A percentile compares a stretch with the other conserved stretches of the same genome.
phyloP scores from a whole-genome alignment of 1,284 basidiomycete genomes.

The Ganoderma lingzhi region DNA sequence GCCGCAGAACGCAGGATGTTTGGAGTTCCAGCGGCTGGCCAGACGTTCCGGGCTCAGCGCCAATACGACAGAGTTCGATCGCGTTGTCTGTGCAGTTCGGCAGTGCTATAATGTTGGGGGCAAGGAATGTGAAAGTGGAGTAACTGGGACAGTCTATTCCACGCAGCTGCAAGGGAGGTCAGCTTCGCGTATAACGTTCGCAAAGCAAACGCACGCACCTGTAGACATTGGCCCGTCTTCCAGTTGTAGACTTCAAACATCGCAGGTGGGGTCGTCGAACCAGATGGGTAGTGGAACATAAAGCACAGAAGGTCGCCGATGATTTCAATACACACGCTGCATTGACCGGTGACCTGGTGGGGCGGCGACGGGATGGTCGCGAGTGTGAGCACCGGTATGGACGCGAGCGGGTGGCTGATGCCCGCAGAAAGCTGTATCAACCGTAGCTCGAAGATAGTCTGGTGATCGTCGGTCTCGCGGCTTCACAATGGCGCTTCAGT shows the following conservation, averaged over 20 bases:
- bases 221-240: constrained; percentile 47
- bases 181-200: neutral
- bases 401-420: constrained; percentile 49
- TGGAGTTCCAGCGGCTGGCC: constrained; percentile 17
- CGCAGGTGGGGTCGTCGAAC: constrained; percentile 22
- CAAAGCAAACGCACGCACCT: constrained; percentile 38
- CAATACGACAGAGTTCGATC: constrained; percentile 34
- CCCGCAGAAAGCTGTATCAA: constrained; percentile 53
- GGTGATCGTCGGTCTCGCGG: constrained; percentile 23
- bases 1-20: constrained; percentile 27
- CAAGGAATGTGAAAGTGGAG: constrained; percentile 50
- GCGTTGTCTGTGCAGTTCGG: constrained; percentile 32
- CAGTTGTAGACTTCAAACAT: constrained; percentile 52
- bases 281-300: constrained; percentile 33
- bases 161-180: constrained; percentile 14
- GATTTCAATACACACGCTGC: constrained; percentile 54
- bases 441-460: constrained; percentile 38
- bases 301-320: constrained; percentile 48
- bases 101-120: constrained; percentile 46
- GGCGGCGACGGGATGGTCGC: constrained; percentile 21
- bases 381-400: constrained; percentile 42
- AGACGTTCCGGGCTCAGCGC: constrained; percentile 6
- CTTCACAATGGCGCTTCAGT: constrained; percentile 3
- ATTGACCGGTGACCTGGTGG: constrained; percentile 28
- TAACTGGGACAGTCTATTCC: constrained; percentile 38